phyloP scores from a whole-genome alignment of 495 filamentous ascomycete genomes.

The Podospora conica region DNA sequence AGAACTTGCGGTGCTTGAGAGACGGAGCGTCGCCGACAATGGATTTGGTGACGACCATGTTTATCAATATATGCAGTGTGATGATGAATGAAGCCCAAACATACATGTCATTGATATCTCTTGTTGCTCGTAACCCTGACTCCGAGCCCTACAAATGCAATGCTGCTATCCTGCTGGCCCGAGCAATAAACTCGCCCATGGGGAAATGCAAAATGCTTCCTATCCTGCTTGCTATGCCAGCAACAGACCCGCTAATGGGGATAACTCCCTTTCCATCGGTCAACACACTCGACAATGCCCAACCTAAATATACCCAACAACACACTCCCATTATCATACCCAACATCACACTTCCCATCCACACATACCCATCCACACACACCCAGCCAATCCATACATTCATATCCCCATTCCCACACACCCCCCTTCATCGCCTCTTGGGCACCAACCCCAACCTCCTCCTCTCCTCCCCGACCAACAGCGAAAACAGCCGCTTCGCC shows the following conservation, averaged over 20 bases:
- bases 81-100: not conserved
- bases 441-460: constrained; percentile 20
- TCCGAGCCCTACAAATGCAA: not conserved
- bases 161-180: no score
- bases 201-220: not conserved
- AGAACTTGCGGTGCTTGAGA: not conserved
- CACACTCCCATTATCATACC: not conserved
- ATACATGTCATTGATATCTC: not conserved
- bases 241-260: not conserved
- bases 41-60: not conserved
- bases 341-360: not conserved
- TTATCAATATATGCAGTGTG: no score
- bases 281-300: no score
- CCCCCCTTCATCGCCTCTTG: constrained; percentile 6
- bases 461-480: constrained; percentile 43
- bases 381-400: not conserved
- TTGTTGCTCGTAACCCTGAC: not conserved
- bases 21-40: not conserved
- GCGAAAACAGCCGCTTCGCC: constrained; percentile 45
- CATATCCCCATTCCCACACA: not conserved
- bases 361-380: not conserved
- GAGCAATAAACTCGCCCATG: no score
- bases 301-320: not conserved
- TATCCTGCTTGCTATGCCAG: not conserved
- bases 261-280: no score